Conservation (phyloP, 2,329 filamentous ascomycete genomes). For the Fusarium burgessii region DNA sequence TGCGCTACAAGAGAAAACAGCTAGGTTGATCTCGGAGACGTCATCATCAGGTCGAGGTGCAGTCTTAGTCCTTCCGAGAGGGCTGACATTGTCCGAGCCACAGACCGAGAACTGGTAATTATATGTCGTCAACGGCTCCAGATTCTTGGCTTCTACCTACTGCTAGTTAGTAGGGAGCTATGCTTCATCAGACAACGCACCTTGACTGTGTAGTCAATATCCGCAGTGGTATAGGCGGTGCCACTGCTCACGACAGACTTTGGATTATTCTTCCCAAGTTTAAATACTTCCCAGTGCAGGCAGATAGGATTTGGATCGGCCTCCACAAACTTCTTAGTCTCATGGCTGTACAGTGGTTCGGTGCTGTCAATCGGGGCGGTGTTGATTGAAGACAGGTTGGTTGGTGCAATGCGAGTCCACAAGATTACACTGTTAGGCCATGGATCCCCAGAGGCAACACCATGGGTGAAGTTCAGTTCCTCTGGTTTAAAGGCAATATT, state of each 20-base stretch:
- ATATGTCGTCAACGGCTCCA: neutral
- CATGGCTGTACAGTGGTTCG: slow-evolving; percentile 5
- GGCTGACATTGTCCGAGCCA: neutral
- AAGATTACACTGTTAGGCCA: neutral
- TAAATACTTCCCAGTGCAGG: neutral
- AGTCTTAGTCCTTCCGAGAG: neutral
- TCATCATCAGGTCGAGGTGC: neutral
- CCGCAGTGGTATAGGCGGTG: neutral
- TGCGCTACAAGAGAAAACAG: slow-evolving; percentile 2
- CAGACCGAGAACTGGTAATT: neutral
- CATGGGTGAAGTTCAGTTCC: neutral
- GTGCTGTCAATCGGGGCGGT: neutral
- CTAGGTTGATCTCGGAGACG: neutral
- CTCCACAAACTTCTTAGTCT: slow-evolving; percentile 1
- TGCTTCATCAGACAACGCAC: rapidly evolving
- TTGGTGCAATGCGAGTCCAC: slow-evolving; percentile 8
- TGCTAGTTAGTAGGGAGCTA: rapidly evolving
- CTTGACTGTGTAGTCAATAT: slow-evolving; percentile 7
- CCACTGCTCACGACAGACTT: neutral
- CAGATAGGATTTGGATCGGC: neutral
- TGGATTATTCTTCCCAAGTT: neutral
- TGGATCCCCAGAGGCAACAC: slow-evolving; percentile 1
- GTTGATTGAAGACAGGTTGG: rapidly evolving
- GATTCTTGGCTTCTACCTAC: neutral
- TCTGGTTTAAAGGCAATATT: neutral